These are phyloP conservation scores for Petasospora rhodanensis DNA, from an alignment of 1,139 yeast species.

Conservation along the genomic window DNA sequence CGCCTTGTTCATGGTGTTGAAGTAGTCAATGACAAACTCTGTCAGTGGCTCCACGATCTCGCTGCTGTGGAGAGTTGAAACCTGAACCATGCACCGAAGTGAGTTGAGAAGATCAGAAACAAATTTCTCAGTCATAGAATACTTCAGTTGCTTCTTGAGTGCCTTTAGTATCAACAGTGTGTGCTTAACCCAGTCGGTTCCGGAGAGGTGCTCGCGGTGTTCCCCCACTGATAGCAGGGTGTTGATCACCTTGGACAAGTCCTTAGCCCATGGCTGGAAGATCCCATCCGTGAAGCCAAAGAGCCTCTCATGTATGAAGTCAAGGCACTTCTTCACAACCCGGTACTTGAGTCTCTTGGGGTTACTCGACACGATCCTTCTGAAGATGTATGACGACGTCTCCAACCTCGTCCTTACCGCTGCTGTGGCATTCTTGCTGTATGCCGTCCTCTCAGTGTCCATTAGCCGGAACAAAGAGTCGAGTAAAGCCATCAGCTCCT, in stretches of 20 bases:
- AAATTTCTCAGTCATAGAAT: constrained; percentile 27
- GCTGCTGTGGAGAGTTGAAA: constrained; percentile 5
- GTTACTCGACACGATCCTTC: constrained; percentile 31
- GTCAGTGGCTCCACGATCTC: constrained; percentile 12
- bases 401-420: constrained; percentile 39
- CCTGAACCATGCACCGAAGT: constrained; percentile 14
- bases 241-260: constrained; percentile 32
- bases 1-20: constrained; percentile 15
- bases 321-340: constrained; percentile 25
- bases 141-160: constrained; percentile 9
- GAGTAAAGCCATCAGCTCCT: constrained; percentile 27
- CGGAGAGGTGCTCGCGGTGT: constrained; percentile 36
- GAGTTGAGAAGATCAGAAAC: constrained; percentile 29
- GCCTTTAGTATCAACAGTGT: constrained; percentile 27
- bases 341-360: constrained; percentile 28
- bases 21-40: constrained; percentile 13
- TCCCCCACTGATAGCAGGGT: constrained; percentile 30
- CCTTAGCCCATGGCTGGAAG: constrained; percentile 35
- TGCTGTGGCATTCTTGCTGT: constrained; percentile 28
- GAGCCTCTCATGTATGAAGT: constrained; percentile 10
- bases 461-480: constrained; percentile 39
- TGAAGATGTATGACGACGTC: constrained; percentile 37
- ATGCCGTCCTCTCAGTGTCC: constrained; percentile 38
- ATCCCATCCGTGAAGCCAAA: constrained; percentile 9
- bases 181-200: constrained; percentile 32